Conservation (phyloP, 129 eudicot genomes). For the Flaveria bidentis region DNA sequence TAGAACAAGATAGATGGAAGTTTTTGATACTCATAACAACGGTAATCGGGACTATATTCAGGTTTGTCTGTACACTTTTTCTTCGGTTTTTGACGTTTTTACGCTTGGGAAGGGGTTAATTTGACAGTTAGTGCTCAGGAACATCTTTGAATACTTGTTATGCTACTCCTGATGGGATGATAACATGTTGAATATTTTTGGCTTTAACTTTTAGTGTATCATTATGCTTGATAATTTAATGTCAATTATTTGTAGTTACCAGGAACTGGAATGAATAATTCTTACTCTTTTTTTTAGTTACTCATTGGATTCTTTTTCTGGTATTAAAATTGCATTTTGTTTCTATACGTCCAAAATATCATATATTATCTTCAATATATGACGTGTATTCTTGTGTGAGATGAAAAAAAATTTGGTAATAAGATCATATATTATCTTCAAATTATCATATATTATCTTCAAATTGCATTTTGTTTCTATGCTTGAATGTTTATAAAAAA, state of each 20-base stretch:
- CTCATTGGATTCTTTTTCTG: not conserved
- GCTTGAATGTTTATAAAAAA: no score
- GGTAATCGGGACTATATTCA: not conserved
- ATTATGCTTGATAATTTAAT: not conserved
- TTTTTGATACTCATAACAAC: slow-evolving; percentile 5
- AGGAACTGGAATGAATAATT: not conserved
- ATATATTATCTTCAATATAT: no score
- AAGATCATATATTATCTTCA: no score
- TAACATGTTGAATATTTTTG: not conserved
- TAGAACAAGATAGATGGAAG: slow-evolving; percentile 17
- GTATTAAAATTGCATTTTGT: not conserved
- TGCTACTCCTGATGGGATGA: not conserved
- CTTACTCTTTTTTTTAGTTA: not conserved
- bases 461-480: no score
- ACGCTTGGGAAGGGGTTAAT: not conserved
- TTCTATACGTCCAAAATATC: no score
- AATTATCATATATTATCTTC: no score
- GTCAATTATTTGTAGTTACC: not conserved
- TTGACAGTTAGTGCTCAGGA: not conserved
- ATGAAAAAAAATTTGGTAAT: no score
- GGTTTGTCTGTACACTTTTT: slow-evolving; percentile 8
- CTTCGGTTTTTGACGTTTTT: not conserved
- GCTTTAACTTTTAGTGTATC: not conserved
- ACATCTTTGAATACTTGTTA: not conserved
- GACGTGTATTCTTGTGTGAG: no score